phyloP scores from a whole-genome alignment of 164 flowering plant genomes.

The Tetracentron sinense region DNA sequence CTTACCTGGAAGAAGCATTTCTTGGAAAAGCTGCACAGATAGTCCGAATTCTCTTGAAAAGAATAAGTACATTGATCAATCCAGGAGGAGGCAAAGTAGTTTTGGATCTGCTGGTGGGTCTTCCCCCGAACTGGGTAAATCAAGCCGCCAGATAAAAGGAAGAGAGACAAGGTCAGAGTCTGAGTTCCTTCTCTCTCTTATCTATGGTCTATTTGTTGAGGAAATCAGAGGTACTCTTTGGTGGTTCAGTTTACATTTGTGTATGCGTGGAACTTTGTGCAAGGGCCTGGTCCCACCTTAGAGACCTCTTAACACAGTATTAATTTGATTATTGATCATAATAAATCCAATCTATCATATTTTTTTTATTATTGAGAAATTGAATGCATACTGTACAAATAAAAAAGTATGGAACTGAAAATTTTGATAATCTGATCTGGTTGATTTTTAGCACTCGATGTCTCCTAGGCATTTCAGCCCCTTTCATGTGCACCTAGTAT shows the following conservation, averaged over 20 bases:
- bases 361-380: no score
- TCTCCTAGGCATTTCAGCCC: not conserved
- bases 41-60: slow-evolving; percentile 34
- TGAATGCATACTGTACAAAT: no score
- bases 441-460: no score
- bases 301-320: not conserved
- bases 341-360: not conserved
- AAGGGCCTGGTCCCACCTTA: not conserved
- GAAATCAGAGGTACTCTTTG: no score
- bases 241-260: no score
- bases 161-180: slow-evolving; percentile 49
- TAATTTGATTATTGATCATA: not conserved
- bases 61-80: slow-evolving; percentile 30
- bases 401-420: no score
- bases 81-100: slow-evolving; percentile 38
- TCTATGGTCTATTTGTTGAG: not conserved
- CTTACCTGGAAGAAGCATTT: slow-evolving; percentile 51
- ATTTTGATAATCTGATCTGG: no score
- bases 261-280: not conserved
- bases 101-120: slow-evolving; percentile 34
- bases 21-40: slow-evolving; percentile 67
- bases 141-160: slow-evolving; percentile 70
- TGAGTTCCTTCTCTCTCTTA: not conserved
- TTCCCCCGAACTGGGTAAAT: slow-evolving; percentile 62
- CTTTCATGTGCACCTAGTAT: not conserved